phyloP scores from a whole-genome alignment of 768 basidiomycete genomes.

The Rhodotorula taiwanensis region DNA sequence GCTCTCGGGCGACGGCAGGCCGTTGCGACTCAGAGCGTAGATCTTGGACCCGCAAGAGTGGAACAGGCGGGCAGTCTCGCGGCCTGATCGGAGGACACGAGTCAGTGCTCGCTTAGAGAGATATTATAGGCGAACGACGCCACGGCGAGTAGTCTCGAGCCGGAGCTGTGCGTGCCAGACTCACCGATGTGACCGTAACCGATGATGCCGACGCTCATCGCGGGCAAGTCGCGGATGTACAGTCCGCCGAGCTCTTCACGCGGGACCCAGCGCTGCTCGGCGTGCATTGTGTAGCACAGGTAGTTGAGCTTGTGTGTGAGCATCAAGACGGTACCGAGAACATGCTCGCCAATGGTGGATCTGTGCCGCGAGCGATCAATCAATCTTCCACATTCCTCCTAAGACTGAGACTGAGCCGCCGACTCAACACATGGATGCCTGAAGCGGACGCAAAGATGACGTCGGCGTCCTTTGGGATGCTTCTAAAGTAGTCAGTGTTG shows the following conservation, averaged over 20 bases:
- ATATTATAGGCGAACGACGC: too few species aligned
- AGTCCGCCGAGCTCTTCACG: conserved; percentile 6
- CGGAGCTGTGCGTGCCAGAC: too few species aligned
- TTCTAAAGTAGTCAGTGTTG: conserved; percentile 6
- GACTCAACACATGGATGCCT: conserved; percentile 33
- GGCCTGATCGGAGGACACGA: too few species aligned
- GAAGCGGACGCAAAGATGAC: conserved; percentile 23
- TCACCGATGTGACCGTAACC: conserved; percentile 32
- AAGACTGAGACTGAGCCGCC: too few species aligned
- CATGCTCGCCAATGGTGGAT: conserved; percentile 25
- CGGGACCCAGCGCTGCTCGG: conserved; percentile 18
- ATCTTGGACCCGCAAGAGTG: conserved; percentile 7
- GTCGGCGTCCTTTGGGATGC: background rate
- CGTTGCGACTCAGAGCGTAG: conserved; percentile 19
- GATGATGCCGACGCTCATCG: conserved; percentile 21
- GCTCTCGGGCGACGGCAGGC: background rate
- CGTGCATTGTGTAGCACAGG: background rate
- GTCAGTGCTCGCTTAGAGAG: too few species aligned
- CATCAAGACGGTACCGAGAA: conserved; percentile 7
- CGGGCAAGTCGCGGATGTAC: conserved; percentile 30
- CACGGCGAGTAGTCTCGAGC: too few species aligned
- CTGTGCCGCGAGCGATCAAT: background rate
- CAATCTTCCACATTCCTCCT: background rate
- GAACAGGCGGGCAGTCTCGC: conserved; percentile 30
- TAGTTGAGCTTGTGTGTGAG: conserved; percentile 26